phyloP scores from a whole-genome alignment of 805 yeast genomes.

The Cyberlindnera japonica region DNA sequence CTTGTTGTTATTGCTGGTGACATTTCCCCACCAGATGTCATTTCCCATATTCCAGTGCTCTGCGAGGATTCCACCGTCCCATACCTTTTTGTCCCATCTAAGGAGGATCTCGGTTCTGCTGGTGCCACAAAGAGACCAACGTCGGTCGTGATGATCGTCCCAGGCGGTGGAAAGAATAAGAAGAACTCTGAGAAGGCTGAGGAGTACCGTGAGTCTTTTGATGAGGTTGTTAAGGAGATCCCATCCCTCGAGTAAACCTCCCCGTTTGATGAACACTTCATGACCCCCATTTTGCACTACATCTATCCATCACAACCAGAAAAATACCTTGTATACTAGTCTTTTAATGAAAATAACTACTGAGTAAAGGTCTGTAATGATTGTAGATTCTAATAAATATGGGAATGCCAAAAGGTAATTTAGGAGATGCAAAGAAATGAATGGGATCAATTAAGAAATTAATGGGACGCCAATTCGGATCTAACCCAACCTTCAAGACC shows the following conservation, averaged over 20 bases:
- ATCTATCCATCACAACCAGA: background rate
- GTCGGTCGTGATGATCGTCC: slow-evolving; percentile 94
- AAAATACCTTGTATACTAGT: slow-evolving; percentile 4
- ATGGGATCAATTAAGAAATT: background rate
- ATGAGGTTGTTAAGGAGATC: slow-evolving; percentile 93
- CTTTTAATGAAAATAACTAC: slow-evolving; percentile 1
- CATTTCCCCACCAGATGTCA: slow-evolving; percentile 95
- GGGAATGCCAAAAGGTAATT: background rate
- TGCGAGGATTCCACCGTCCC: slow-evolving; percentile 95
- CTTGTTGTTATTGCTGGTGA: slow-evolving; percentile 96
- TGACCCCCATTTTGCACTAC: slow-evolving; percentile 6
- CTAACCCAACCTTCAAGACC: slow-evolving; percentile 99
- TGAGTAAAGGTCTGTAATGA: background rate
- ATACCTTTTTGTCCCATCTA: slow-evolving; percentile 90
- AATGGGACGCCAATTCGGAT: slow-evolving; percentile 45
- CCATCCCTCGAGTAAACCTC: slow-evolving; percentile 26
- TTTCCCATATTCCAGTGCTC: slow-evolving; percentile 94
- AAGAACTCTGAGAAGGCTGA: slow-evolving; percentile 64
- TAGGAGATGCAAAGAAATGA: background rate
- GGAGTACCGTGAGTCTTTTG: slow-evolving; percentile 89
- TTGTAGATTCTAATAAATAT: slow-evolving; percentile 1
- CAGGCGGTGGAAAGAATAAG: slow-evolving; percentile 88
- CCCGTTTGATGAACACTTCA: slow-evolving; percentile 2
- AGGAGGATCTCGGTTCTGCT: slow-evolving; percentile 97
- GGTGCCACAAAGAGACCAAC: slow-evolving; percentile 99